Conservation (phyloP, 208 protist species). For the Wallacemonas collosoma region DNA sequence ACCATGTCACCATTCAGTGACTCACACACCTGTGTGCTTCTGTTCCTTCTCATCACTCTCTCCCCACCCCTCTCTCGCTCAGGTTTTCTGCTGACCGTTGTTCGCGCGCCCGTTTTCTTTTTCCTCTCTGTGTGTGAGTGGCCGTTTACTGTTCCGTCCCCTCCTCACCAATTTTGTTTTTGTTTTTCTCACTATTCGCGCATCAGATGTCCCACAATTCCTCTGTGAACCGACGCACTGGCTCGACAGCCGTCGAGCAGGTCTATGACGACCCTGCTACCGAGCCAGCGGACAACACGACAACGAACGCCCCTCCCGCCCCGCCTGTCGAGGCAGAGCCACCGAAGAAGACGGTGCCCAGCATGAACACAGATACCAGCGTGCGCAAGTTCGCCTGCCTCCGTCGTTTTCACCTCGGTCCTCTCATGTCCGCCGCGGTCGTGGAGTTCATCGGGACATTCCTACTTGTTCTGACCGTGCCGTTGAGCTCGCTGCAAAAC, state of each 20-base stretch:
- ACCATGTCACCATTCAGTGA: too few species aligned
- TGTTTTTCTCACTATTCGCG: not conserved
- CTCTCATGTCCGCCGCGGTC: constrained; percentile 66
- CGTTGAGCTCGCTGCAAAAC: constrained; percentile 56
- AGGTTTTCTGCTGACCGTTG: too few species aligned
- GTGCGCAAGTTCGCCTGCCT: constrained; percentile 56
- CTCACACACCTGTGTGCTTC: too few species aligned
- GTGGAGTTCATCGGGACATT: constrained; percentile 87
- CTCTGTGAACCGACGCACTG: not conserved
- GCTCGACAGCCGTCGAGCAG: constrained; percentile 2
- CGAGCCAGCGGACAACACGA: not conserved
- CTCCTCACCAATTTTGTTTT: not conserved
- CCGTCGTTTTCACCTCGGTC: constrained; percentile 52
- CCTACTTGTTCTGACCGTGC: constrained; percentile 76
- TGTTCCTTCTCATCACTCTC: too few species aligned
- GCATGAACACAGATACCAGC: constrained; percentile 31
- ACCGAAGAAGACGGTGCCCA: not conserved
- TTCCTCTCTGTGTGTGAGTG: too few species aligned
- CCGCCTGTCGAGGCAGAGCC: not conserved
- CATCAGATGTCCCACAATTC: not conserved
- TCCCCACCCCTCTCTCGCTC: too few species aligned
- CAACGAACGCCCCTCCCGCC: not conserved
- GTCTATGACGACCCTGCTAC: not conserved
- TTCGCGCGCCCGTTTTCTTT: too few species aligned
- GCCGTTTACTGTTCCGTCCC: not conserved